These are phyloP conservation scores for Rhizopogon salebrosus DNA, from an alignment of 768 basidiomycete genomes.

Conservation along the genomic window DNA sequence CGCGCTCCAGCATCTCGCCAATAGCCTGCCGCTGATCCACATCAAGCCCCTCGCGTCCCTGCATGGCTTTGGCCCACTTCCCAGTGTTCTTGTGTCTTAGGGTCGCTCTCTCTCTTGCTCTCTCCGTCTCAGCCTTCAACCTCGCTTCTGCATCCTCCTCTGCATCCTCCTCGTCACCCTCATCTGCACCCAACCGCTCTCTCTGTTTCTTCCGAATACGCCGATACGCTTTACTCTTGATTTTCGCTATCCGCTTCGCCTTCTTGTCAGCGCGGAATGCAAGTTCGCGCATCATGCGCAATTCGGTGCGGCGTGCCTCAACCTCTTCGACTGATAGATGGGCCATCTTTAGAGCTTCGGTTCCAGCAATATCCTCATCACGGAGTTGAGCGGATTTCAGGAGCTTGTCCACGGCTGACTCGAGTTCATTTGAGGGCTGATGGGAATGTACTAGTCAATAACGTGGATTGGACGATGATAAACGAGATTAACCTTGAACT, in stretches of 20 bases:
- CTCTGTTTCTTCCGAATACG: conserved; percentile 77
- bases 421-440: conserved; percentile 80
- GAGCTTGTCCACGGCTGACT: conserved; percentile 78
- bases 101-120: conserved; percentile 88
- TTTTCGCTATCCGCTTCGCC: conserved; percentile 86
- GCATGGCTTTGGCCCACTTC: conserved; percentile 81
- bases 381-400: conserved; percentile 78
- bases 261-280: conserved; percentile 92
- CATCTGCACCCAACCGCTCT: conserved; percentile 48
- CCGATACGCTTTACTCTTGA: conserved; percentile 93
- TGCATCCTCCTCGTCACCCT: conserved; percentile 47
- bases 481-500: conserved; percentile 63
- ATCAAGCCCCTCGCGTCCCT: conserved; percentile 61
- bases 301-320: conserved; percentile 69
- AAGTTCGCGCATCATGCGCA: conserved; percentile 86
- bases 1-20: conserved; percentile 78
- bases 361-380: conserved; percentile 71
- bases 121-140: conserved; percentile 68
- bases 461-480: background rate
- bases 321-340: conserved; percentile 85
- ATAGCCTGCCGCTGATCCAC: conserved; percentile 63
- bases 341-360: conserved; percentile 81
- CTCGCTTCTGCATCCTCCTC: conserved; percentile 42
- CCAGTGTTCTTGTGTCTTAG: conserved; percentile 83
- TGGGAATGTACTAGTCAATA: background rate